A percentile compares a stretch with the other conserved stretches of the same genome.
phyloP scores from a whole-genome alignment of 495 filamentous ascomycete genomes.

The Parathielavia appendiculata region DNA sequence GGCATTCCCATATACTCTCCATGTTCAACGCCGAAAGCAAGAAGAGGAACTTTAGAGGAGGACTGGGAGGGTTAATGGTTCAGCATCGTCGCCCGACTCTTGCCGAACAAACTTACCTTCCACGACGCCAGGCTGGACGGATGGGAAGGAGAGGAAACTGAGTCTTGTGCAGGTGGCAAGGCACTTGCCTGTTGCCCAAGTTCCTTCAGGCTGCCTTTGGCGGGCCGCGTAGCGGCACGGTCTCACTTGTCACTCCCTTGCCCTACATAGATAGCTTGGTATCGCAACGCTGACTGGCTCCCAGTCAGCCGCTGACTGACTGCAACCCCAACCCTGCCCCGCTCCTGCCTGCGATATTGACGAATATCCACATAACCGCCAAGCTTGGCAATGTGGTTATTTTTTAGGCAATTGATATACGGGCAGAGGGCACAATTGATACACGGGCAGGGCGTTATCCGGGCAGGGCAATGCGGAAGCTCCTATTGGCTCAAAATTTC shows the following conservation, averaged over 20 bases:
- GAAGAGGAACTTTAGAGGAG: background rate
- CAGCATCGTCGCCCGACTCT: background rate
- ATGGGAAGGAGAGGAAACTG: background rate
- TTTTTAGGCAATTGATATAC: too few species aligned
- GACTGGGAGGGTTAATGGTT: background rate
- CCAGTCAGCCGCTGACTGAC: constrained; percentile 1
- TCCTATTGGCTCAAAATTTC: too few species aligned
- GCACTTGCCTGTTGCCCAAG: too few species aligned
- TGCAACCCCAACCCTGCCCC: constrained; percentile 2
- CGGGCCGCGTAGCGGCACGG: too few species aligned
- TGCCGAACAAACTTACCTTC: background rate
- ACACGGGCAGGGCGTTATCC: too few species aligned
- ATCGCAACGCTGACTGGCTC: too few species aligned
- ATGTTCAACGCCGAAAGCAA: background rate
- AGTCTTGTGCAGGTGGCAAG: background rate
- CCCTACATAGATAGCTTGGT: too few species aligned
- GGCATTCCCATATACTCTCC: background rate
- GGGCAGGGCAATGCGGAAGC: too few species aligned
- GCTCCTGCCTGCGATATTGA: background rate
- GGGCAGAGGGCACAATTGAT: too few species aligned
- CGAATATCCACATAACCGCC: background rate
- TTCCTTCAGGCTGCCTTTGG: too few species aligned
- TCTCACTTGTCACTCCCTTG: too few species aligned
- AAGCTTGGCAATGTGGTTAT: background rate
- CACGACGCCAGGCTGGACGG: background rate